Evolutionary conservation across 352 stramenopile species (phyloP).

Genomic region (Pythium sp.): DNA sequence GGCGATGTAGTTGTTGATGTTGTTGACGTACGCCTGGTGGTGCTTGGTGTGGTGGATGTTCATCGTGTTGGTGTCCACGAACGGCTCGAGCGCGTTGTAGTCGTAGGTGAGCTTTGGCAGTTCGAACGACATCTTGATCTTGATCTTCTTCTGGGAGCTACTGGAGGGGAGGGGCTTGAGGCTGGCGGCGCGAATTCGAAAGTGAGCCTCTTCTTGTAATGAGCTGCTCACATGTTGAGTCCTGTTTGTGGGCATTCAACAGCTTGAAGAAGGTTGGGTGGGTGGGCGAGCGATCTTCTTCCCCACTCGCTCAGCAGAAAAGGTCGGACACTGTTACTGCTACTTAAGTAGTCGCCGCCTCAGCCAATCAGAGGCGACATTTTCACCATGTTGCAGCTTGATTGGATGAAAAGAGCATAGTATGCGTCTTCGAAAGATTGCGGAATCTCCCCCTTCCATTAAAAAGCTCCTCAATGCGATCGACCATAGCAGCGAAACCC

Average conservation of each 20-base stretch:
- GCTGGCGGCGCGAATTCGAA: conserved; percentile 32
- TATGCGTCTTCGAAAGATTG: not conserved
- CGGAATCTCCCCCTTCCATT: not conserved
- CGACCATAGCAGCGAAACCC: not conserved
- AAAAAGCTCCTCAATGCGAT: not conserved
- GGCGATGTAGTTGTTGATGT: conserved; percentile 87
- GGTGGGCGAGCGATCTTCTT: not conserved
- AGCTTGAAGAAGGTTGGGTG: conserved; percentile 8
- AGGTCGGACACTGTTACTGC: conserved; percentile 10
- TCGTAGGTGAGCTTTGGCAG: conserved; percentile 81
- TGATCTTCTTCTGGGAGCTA: conserved; percentile 5
- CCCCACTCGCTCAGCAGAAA: not conserved
- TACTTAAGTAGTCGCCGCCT: not conserved
- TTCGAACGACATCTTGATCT: conserved; percentile 76
- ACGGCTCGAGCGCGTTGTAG: conserved; percentile 87
- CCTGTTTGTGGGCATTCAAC: not conserved
- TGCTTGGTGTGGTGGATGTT: conserved; percentile 93
- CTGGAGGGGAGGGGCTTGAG: conserved; percentile 15
- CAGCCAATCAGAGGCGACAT: not conserved
- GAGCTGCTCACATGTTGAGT: not conserved
- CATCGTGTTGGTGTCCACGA: conserved; percentile 88
- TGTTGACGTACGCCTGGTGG: conserved; percentile 89
- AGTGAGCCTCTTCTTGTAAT: conserved; percentile 18
- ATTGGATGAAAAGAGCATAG: conserved; percentile 8
- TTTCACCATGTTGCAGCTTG: not conserved